A percentile compares a stretch with the other conserved stretches of the same genome.
These are phyloP conservation scores for Penicillium verhagenii DNA, from an alignment of 495 filamentous ascomycete species.

Conservation along the genomic window DNA sequence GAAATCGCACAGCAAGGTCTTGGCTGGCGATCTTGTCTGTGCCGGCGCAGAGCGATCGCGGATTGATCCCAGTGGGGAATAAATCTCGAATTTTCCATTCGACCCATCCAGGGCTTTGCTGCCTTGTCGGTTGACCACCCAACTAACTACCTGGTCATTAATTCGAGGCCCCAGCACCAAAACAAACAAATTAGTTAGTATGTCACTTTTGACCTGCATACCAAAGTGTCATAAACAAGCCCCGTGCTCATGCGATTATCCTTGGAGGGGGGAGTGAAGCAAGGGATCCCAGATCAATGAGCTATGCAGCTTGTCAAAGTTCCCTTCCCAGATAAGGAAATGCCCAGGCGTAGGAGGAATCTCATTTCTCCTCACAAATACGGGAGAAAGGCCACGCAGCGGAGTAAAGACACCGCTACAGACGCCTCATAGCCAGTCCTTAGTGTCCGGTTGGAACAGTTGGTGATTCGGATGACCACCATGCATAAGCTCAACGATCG, in stretches of 20 bases:
- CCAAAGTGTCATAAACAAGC: background rate
- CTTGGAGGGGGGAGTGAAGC: background rate
- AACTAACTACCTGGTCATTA: background rate
- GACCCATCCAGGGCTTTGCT: background rate
- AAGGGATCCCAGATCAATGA: conserved; percentile 5
- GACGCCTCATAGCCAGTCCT: conserved; percentile 6
- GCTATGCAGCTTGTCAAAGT: background rate
- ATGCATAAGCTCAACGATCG: conserved; percentile 18
- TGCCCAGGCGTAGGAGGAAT: background rate
- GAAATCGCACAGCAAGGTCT: background rate
- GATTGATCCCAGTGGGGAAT: conserved; percentile 5
- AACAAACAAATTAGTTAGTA: background rate
- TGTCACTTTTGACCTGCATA: background rate
- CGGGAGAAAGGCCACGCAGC: background rate
- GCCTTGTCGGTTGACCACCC: background rate
- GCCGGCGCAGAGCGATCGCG: conserved; percentile 13
- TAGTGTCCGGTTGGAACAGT: conserved; percentile 6
- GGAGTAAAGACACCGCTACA: background rate
- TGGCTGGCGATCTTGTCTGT: conserved; percentile 7
- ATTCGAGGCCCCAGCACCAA: background rate
- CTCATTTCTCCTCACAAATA: background rate
- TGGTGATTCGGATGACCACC: conserved; percentile 18
- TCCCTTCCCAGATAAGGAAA: conserved; percentile 7
- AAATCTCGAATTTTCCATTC: conserved; percentile 12
- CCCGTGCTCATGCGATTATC: conserved; percentile 4